These are phyloP conservation scores for Aureobasidium musti DNA, from an alignment of 2,329 filamentous ascomycete species.

Conservation along the genomic window DNA sequence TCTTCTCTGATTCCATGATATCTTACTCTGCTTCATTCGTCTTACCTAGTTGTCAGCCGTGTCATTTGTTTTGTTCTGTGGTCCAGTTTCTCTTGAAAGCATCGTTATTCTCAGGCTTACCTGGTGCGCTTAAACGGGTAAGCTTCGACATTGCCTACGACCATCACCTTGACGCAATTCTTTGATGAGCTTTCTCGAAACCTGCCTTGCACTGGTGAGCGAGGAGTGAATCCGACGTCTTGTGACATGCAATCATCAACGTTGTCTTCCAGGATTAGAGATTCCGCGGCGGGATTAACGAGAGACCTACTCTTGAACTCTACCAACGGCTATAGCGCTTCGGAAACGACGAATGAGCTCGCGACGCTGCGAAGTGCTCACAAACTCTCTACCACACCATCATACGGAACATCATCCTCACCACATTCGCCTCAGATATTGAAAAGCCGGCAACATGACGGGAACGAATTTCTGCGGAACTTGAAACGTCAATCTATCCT, in stretches of 20 bases:
- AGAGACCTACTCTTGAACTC: slow-evolving; percentile 6
- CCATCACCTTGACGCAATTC: background rate
- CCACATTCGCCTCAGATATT: background rate
- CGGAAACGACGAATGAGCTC: slow-evolving; percentile 21
- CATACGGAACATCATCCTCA: background rate
- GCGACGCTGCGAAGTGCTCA: slow-evolving; percentile 8
- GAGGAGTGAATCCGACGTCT: background rate
- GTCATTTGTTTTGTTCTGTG: background rate
- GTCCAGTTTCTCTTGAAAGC: background rate
- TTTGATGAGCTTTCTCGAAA: background rate
- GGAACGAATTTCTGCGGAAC: background rate
- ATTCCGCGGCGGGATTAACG: slow-evolving; percentile 13
- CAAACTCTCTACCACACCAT: slow-evolving; percentile 1
- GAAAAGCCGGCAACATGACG: background rate
- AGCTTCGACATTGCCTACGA: background rate
- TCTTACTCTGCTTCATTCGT: background rate
- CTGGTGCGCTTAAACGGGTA: background rate
- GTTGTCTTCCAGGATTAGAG: background rate
- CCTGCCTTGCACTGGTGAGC: background rate
- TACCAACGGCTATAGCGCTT: background rate
- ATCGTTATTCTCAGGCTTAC: background rate
- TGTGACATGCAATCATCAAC: background rate
- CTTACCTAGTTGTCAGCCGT: background rate
- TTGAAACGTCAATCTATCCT: background rate
- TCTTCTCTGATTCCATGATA: background rate